phyloP scores from a whole-genome alignment of 345 rosid species.

The Orychophragmus violaceus region DNA sequence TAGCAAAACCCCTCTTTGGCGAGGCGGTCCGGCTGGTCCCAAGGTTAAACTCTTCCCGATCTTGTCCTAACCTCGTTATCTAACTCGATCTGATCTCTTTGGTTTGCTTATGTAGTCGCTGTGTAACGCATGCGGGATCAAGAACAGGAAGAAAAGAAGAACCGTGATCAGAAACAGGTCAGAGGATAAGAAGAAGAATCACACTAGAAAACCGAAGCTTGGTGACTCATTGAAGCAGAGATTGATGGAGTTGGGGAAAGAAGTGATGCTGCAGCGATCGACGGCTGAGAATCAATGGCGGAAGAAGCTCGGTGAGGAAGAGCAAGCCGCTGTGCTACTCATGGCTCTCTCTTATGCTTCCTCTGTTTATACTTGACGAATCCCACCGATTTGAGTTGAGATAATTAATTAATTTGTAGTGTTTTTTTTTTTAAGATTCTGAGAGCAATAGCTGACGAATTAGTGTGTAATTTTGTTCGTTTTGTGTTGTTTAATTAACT shows the following conservation, averaged over 20 bases:
- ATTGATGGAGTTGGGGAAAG: slow-evolving; percentile 54
- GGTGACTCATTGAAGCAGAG: slow-evolving; percentile 63
- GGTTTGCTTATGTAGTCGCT: slow-evolving; percentile 49
- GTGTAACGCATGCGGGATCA: slow-evolving; percentile 96
- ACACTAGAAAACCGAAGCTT: slow-evolving; percentile 10
- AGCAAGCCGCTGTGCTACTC: slow-evolving; percentile 81
- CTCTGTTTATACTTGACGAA: slow-evolving; percentile 51
- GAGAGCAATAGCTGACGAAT: slow-evolving; percentile 24
- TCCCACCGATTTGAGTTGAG: background rate
- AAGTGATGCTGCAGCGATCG: slow-evolving; percentile 57
- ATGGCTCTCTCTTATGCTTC: slow-evolving; percentile 84
- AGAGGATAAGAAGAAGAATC: slow-evolving; percentile 44
- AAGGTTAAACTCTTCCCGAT: slow-evolving; percentile 36
- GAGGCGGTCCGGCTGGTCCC: slow-evolving; percentile 86
- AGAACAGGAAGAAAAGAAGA: slow-evolving; percentile 85
- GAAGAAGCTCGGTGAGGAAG: slow-evolving; percentile 66
- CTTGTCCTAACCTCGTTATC: background rate
- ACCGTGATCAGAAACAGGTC: slow-evolving; percentile 43
- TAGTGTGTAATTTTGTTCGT: background rate
- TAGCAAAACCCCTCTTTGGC: slow-evolving; percentile 79
- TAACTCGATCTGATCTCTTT: background rate
- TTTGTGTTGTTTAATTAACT: too few species aligned
- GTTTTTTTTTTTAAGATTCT: background rate
- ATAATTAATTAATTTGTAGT: slow-evolving; percentile 11
- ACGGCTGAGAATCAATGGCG: slow-evolving; percentile 46